phyloP scores from a whole-genome alignment of 2,329 filamentous ascomycete genomes.

The Fusarium odoratissimum region DNA sequence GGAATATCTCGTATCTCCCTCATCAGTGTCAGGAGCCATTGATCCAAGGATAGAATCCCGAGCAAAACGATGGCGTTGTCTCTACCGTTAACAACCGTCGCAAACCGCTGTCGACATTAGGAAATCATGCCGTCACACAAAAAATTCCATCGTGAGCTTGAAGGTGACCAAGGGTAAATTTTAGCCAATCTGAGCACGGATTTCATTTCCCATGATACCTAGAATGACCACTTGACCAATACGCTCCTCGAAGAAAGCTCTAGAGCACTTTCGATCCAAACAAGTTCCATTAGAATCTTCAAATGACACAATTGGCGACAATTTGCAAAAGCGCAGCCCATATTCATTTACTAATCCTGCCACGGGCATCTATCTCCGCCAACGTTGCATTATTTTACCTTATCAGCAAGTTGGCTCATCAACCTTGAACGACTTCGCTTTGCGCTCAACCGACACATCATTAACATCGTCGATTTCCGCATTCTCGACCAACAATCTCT shows the following conservation, averaged over 20 bases:
- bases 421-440: slow-evolving; percentile 51
- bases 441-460: slow-evolving; percentile 22
- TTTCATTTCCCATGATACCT: slow-evolving; percentile 24
- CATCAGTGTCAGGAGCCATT: neutral
- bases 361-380: slow-evolving; percentile 37
- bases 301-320: neutral
- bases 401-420: slow-evolving; percentile 26
- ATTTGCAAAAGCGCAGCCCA: neutral
- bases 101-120: slow-evolving; percentile 27
- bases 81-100: slow-evolving; percentile 37
- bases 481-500: neutral
- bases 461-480: neutral
- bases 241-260: neutral
- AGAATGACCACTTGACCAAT: slow-evolving; percentile 17
- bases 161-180: neutral
- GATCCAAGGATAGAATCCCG: neutral
- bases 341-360: slow-evolving; percentile 4
- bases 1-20: neutral
- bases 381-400: slow-evolving; percentile 20
- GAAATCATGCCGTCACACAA: slow-evolving; percentile 25
- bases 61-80: neutral
- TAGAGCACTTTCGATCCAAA: neutral
- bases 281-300: neutral
- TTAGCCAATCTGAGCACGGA: slow-evolving; percentile 25
- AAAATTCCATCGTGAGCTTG: slow-evolving; percentile 11